Evolutionary conservation across 106 monocot genomes (phyloP).

Genomic region (Iris macrosiphon): DNA sequence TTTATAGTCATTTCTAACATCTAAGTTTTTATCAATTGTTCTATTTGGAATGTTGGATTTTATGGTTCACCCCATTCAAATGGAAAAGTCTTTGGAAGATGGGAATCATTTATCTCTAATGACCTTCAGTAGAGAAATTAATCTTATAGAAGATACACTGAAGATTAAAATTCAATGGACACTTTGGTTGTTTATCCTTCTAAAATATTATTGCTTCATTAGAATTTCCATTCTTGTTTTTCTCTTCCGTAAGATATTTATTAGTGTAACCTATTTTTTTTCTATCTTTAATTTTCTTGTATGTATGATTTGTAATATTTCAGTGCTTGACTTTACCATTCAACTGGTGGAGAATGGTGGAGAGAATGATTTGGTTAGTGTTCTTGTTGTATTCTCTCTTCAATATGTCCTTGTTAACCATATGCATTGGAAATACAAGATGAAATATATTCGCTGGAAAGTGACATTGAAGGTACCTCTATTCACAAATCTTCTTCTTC

Average conservation of each 20-base stretch:
- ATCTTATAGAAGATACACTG: too few species aligned
- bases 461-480: conserved; percentile 65
- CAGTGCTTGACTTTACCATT: conserved; percentile 72
- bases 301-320: conserved; percentile 5
- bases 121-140: too few species aligned
- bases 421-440: conserved; percentile 74
- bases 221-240: not conserved
- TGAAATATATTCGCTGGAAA: conserved; percentile 48
- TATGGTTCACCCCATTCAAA: too few species aligned
- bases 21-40: too few species aligned
- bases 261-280: too few species aligned
- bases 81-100: too few species aligned
- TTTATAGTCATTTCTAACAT: too few species aligned
- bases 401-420: conserved; percentile 87
- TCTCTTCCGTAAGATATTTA: too few species aligned
- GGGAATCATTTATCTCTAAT: too few species aligned
- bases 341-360: conserved; percentile 62
- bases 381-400: conserved; percentile 61
- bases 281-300: not conserved
- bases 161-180: too few species aligned
- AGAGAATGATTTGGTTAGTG: conserved; percentile 43
- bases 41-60: too few species aligned
- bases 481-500: not conserved
- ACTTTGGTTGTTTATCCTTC: too few species aligned
- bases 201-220: not conserved